A percentile compares a stretch with the other conserved stretches of the same genome.
These are phyloP conservation scores for Lachnellula cervina DNA, from an alignment of 2,329 filamentous ascomycete species.

Conservation along the genomic window DNA sequence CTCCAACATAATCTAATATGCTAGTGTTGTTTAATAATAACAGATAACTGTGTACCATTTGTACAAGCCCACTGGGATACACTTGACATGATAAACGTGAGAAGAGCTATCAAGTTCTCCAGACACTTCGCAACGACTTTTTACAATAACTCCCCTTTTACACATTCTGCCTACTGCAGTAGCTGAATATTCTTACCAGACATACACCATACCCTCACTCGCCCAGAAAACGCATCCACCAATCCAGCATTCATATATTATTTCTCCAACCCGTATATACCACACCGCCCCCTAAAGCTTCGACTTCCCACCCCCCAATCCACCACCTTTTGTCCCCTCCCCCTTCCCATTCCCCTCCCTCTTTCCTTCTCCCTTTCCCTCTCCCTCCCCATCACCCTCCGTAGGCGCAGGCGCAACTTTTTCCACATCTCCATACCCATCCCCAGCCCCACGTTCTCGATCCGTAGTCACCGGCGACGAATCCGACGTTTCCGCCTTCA, in stretches of 20 bases:
- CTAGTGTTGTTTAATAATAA: too few relatives aligned
- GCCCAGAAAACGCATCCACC: too few relatives aligned
- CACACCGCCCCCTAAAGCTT: conserved; percentile 6
- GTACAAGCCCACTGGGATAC: too few relatives aligned
- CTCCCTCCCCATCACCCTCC: conserved; percentile 6
- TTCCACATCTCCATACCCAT: conserved; percentile 7
- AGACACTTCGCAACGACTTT: too few relatives aligned
- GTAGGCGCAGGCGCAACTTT: conserved; percentile 8
- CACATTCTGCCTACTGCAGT: too few relatives aligned
- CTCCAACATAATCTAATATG: too few relatives aligned
- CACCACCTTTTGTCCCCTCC: conserved; percentile 18
- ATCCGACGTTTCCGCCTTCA: conserved; percentile 17
- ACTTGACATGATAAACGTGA: too few relatives aligned
- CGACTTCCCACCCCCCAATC: conserved; percentile 14
- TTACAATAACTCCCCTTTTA: too few relatives aligned
- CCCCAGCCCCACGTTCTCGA: conserved; percentile 4
- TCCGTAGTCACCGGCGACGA: conserved; percentile 7
- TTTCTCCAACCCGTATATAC: not conserved
- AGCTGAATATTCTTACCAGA: too few relatives aligned
- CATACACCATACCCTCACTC: too few relatives aligned
- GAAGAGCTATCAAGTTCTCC: too few relatives aligned
- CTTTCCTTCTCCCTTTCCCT: conserved; percentile 15
- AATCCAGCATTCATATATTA: not conserved
- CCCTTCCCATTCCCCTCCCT: conserved; percentile 11
- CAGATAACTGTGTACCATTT: too few relatives aligned